These are phyloP conservation scores for Carex pumila DNA, from an alignment of 176 grass and related monocot genomes.

Conservation along the genomic window DNA sequence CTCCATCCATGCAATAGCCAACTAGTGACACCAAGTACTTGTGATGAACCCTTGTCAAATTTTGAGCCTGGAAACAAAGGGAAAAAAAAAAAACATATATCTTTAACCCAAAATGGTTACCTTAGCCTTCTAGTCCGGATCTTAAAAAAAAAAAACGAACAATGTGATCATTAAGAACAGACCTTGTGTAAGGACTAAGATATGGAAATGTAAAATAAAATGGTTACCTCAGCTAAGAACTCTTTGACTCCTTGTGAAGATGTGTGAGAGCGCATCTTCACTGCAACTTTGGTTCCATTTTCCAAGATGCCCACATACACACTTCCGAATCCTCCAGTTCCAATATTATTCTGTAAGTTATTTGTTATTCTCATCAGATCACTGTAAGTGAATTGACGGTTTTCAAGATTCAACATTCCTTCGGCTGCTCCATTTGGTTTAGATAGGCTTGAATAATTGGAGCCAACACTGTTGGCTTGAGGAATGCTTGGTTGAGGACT, in stretches of 20 bases:
- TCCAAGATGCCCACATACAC: slow-evolving; percentile 44
- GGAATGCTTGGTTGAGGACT: background rate
- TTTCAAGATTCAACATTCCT: slow-evolving; percentile 27
- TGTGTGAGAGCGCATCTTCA: slow-evolving; percentile 38
- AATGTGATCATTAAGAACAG: too few relatives aligned
- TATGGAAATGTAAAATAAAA: background rate
- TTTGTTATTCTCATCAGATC: slow-evolving; percentile 36
- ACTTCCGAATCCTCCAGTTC: slow-evolving; percentile 46
- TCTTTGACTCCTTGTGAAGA: slow-evolving; percentile 46
- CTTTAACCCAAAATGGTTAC: background rate
- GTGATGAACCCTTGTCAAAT: slow-evolving; percentile 45
- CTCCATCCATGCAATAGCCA: slow-evolving; percentile 45
- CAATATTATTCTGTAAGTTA: slow-evolving; percentile 32
- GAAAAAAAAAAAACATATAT: too few relatives aligned
- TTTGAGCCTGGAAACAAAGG: slow-evolving; percentile 26
- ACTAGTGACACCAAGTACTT: slow-evolving; percentile 46
- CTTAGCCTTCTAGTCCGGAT: too few relatives aligned
- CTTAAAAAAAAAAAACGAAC: too few relatives aligned
- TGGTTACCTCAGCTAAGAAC: slow-evolving; percentile 49
- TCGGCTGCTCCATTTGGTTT: background rate
- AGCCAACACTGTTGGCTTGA: background rate
- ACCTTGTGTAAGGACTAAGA: background rate
- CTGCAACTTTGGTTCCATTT: slow-evolving; percentile 45
- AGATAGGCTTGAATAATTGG: background rate
- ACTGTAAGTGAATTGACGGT: slow-evolving; percentile 41